These are phyloP conservation scores for Vitis cinerea DNA, from an alignment of 164 flowering plant genomes.

Conservation along the genomic window DNA sequence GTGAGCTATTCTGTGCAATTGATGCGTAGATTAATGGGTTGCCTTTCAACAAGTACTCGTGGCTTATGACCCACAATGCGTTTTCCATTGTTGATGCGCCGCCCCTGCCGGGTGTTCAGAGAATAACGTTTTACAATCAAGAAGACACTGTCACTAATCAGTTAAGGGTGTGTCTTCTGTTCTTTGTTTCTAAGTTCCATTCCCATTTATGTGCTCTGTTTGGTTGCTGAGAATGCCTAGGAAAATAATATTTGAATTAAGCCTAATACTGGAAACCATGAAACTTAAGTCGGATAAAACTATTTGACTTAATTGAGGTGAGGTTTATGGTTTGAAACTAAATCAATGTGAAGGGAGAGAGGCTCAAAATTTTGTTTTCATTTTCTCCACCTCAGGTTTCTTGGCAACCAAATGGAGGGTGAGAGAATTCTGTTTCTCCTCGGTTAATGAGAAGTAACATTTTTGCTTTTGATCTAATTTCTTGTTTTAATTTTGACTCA, in stretches of 20 bases:
- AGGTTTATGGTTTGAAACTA: too few relatives aligned
- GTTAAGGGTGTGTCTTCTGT: conserved; percentile 48
- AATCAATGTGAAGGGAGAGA: too few relatives aligned
- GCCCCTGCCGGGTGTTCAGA: conserved; percentile 57
- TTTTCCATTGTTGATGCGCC: conserved; percentile 88
- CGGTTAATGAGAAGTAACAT: not conserved
- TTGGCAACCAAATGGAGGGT: too few relatives aligned
- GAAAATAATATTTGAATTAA: not conserved
- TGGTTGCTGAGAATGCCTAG: conserved; percentile 1
- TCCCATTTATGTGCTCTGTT: conserved; percentile 3
- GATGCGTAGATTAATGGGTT: conserved; percentile 60
- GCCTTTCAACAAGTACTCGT: conserved; percentile 94
- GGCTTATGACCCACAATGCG: conserved; percentile 92
- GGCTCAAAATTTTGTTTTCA: not conserved
- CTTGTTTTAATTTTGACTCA: not conserved
- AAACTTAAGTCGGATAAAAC: too few relatives aligned
- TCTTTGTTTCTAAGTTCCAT: conserved; percentile 1
- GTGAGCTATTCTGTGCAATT: conserved; percentile 3
- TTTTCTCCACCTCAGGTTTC: not conserved
- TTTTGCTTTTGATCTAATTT: not conserved
- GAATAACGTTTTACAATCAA: conserved; percentile 89
- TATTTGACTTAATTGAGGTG: too few relatives aligned
- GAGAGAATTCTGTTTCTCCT: not conserved
- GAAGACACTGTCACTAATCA: conserved; percentile 93
- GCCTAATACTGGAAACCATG: too few relatives aligned